Base-by-base conservation (phyloP, 2,329 filamentous ascomycete genomes). In the Thielaviopsis punctulata region DNA sequence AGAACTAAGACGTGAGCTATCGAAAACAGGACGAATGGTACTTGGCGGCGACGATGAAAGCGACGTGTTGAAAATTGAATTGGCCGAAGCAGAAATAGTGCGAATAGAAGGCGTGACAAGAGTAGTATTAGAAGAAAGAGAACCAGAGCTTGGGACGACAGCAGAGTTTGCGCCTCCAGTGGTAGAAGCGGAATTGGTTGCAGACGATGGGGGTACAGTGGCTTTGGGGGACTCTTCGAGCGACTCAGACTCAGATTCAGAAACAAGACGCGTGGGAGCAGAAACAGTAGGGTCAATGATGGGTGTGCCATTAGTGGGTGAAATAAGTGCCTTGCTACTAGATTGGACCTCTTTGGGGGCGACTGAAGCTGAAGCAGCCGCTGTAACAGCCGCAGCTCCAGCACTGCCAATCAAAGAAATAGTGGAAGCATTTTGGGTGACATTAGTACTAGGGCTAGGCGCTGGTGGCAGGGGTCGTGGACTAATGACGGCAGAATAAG, bases 11-110 rank as follows among this genome's bases (percentile, higher is more conserved):
- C 43, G 41, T 10, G 49, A 48, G 15, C 45, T 45, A 45, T 55
- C 53, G 41, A 55, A 55, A 27, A 55, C 53, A 3, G 53, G 53
- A 4, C 53, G 53, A 25, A 55, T 55, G 7, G 53, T 55, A 41
- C 46, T 55, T 8, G 53, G 52, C 22, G 46, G 41, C n/a, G 50
- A 49, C 23, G 53, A 55, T 7, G 51, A 51, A 19, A 55, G 46
- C 9, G 53, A 52, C 19, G 53, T 48, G n/a, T 50, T 52, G 36
- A 55, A 47, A 27, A 55, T 50, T 6, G 53, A 55, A 25, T 52
- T 55, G 18, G 50, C 50, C 12, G 53, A 52, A 9, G 49, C 47
- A 21, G 53, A 55, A 19, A 39, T 52, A n/a, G 53, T 52, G 18
- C 53, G 49, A 21, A 50, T 52, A 13, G 53, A 55, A 4, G 53